Evolutionary conservation across 352 stramenopile genomes (phyloP).

Genomic region (Pythium chondricola): DNA sequence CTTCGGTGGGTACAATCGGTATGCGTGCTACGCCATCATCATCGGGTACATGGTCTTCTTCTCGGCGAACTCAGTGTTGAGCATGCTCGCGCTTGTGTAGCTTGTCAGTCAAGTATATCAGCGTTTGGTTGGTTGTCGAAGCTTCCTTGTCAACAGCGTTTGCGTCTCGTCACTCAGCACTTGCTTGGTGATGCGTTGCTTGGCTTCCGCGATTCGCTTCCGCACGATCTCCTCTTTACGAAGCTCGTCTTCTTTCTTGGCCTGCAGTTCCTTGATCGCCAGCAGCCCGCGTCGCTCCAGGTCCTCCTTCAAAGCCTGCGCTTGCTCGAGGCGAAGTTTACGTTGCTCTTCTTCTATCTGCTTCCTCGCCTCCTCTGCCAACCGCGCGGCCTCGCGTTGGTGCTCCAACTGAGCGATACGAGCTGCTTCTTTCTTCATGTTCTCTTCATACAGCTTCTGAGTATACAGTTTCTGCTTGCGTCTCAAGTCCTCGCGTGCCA

Average conservation of each 20-base stretch:
- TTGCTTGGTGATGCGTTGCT: constrained; percentile 26
- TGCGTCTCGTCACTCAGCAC: constrained; percentile 38
- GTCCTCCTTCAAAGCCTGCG: constrained; percentile 28
- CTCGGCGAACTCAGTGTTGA: constrained; percentile 22
- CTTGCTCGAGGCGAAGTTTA: constrained; percentile 17
- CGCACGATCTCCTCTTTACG: constrained; percentile 29
- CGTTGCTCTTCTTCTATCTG: constrained; percentile 27
- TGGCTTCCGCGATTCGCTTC: constrained; percentile 23
- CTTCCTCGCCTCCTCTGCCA: constrained; percentile 20
- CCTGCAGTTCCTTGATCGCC: constrained; percentile 35
- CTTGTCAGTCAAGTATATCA: not conserved
- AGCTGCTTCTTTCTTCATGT: constrained; percentile 26
- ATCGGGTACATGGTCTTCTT: constrained; percentile 31
- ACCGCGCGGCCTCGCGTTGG: constrained; percentile 21
- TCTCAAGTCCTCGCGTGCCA: constrained; percentile 24
- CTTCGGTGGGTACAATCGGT: constrained; percentile 20
- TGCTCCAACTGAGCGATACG: constrained; percentile 18
- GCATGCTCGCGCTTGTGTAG: constrained; percentile 9
- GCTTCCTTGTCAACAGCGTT: constrained; percentile 17
- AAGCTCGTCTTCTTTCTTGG: constrained; percentile 40
- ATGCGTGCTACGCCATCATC: constrained; percentile 22
- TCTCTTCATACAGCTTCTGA: constrained; percentile 30
- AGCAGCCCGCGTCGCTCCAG: constrained; percentile 29
- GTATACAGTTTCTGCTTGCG: constrained; percentile 36
- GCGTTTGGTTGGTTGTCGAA: not conserved